These are phyloP conservation scores for Cryptococcus sp. DNA, from an alignment of 1,284 basidiomycete genomes.

Conservation along the genomic window DNA sequence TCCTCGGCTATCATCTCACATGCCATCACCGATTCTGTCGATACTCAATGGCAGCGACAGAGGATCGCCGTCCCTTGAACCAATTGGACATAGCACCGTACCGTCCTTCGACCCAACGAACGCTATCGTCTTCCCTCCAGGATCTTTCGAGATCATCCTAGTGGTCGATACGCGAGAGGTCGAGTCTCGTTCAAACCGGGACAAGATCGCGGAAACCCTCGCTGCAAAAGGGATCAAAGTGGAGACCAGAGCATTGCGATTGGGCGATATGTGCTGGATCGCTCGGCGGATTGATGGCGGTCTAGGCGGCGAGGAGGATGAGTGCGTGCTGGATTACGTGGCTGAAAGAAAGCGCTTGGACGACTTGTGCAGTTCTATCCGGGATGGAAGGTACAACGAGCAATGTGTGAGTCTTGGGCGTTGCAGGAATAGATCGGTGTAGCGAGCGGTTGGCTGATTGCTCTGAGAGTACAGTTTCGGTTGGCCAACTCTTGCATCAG, in stretches of 20 bases:
- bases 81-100: slow-evolving; percentile 4
- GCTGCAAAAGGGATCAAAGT: slow-evolving; percentile 52
- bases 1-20: slow-evolving; percentile 38
- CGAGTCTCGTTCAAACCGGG: slow-evolving; percentile 49
- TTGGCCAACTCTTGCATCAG: slow-evolving; percentile 57
- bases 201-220: slow-evolving; percentile 49
- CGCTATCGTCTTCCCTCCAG: slow-evolving; percentile 54
- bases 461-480: slow-evolving; percentile 51
- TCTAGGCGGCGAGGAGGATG: slow-evolving; percentile 49
- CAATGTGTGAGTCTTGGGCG: slow-evolving; percentile 56
- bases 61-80: not conserved
- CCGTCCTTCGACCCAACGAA: slow-evolving; percentile 39
- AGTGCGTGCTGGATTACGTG: slow-evolving; percentile 61
- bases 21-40: slow-evolving; percentile 26
- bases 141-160: slow-evolving; percentile 59
- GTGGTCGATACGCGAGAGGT: slow-evolving; percentile 61
- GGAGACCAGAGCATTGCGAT: slow-evolving; percentile 56
- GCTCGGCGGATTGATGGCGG: slow-evolving; percentile 52
- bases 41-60: slow-evolving; percentile 16
- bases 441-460: slow-evolving; percentile 9
- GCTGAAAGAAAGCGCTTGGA: slow-evolving; percentile 62
- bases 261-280: slow-evolving; percentile 63
- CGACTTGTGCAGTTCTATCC: slow-evolving; percentile 58
- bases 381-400: slow-evolving; percentile 60
- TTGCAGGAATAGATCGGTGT: not conserved